Base-by-base conservation (phyloP, 108 stramenopile genomes). In the Nitzschia palea region DNA sequence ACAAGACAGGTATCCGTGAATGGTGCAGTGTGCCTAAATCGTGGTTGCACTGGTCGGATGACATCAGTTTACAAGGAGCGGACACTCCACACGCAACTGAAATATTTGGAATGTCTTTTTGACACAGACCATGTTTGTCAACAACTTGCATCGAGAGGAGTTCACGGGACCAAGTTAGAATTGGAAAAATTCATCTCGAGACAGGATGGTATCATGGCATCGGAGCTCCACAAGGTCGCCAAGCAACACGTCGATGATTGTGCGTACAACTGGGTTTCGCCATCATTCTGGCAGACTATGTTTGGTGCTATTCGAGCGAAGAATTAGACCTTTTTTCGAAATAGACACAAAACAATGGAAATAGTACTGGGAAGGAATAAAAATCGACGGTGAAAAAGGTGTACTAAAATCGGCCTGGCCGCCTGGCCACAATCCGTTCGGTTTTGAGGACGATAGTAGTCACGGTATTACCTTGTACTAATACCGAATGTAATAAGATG, bases 61-160 rank as follows among this genome's bases (percentile, higher is more conserved):
- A 67, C 53, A 25, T 44, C 79, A 12, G 63, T 76, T 23, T 74
- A 76, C 36, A 68, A 67, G 3, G 89, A 89, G 47, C 71, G 74
- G 9, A 51, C 72, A 12, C 62, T 95, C 0, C 80, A 88, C 20
- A 91, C 81, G 12, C 93, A 95, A 67, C 81, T 91, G 50, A 91
- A 91, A 67, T 95, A 95, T 50, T 65, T 91, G 37, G 85, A 91
- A 66, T 83, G 80, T 34, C 79, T 95, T 50, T 90, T 90, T 59
- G 87, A 95, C 58, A 29, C 84, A 45, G 60, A 78, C 5, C 90
- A 90, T 72, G 81, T 80, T 8, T 73, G 67, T 35, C 71, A 87
- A 28, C 84, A 95, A 61, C 70, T 74, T 18, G 65, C 61, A 20
- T 34, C 52, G 20, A 67, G 60, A 20, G 45, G 55, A 33, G 68